These are phyloP conservation scores for Cucurbita argyrosperma DNA, from an alignment of 306 rosid species.

Conservation along the genomic window DNA sequence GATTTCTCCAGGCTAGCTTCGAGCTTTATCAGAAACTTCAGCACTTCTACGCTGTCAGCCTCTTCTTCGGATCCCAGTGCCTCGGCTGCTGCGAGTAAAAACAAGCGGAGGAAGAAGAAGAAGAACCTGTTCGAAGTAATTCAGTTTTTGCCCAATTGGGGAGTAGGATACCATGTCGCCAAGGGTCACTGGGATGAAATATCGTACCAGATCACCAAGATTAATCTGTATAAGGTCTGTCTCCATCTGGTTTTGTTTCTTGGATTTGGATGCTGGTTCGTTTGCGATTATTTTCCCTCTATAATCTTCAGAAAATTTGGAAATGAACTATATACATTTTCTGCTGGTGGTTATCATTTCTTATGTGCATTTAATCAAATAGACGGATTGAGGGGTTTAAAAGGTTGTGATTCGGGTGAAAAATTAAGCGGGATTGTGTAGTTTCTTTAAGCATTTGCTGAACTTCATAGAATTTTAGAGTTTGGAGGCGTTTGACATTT, in stretches of 20 bases:
- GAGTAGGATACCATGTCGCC: constrained; percentile 80
- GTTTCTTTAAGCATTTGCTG: background rate
- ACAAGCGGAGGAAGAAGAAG: constrained; percentile 62
- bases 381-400: background rate
- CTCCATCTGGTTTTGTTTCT: constrained; percentile 2
- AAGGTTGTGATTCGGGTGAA: background rate
- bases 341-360: background rate
- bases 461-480: background rate
- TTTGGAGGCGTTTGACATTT: background rate
- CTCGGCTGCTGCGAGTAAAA: constrained; percentile 23
- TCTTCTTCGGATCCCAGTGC: constrained; percentile 22
- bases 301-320: background rate
- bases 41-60: constrained; percentile 17
- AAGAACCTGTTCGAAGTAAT: constrained; percentile 86
- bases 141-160: constrained; percentile 87
- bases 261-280: background rate
- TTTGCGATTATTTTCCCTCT: background rate
- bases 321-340: background rate
- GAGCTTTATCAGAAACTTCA: constrained; percentile 38
- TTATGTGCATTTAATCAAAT: background rate
- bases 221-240: constrained; percentile 87
- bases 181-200: constrained; percentile 77
- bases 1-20: constrained; percentile 26
- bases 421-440: background rate
- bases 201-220: constrained; percentile 75